Conservation (phyloP, 2,329 filamentous ascomycete genomes). For the Parasarocladium wereldwijsianum region DNA sequence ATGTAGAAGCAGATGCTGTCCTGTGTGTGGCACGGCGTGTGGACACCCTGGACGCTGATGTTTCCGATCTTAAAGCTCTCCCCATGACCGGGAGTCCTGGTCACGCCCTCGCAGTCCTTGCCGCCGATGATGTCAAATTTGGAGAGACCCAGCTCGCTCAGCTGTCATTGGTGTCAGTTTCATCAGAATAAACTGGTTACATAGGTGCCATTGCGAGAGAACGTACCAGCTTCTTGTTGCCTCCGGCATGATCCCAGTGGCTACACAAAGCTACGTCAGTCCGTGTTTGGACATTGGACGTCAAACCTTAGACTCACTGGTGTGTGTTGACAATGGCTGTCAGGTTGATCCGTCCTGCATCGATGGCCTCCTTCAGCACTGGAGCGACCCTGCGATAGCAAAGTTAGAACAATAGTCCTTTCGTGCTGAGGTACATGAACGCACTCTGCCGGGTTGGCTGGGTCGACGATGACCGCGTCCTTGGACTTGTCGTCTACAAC, state of each 20-base stretch:
- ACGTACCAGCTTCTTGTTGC: slow-evolving; percentile 67
- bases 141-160: slow-evolving; percentile 34
- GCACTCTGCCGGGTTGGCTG: slow-evolving; percentile 64
- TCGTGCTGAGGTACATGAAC: slow-evolving; percentile 13
- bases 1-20: slow-evolving; percentile 95
- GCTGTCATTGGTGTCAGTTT: too few relatives aligned
- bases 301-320: slow-evolving; percentile 61
- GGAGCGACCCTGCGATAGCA: slow-evolving; percentile 36
- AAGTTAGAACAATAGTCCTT: too few relatives aligned
- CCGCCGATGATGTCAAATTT: slow-evolving; percentile 72
- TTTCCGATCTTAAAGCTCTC: slow-evolving; percentile 70
- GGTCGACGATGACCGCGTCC: slow-evolving; percentile 67
- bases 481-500: slow-evolving; percentile 62
- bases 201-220: too few relatives aligned
- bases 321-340: slow-evolving; percentile 92
- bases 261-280: slow-evolving; percentile 30
- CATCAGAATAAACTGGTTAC: too few relatives aligned
- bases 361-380: slow-evolving; percentile 57
- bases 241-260: slow-evolving; percentile 88
- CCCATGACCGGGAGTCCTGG: slow-evolving; percentile 58
- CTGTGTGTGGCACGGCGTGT: slow-evolving; percentile 95
- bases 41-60: slow-evolving; percentile 73
- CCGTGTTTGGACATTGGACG: neutral
- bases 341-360: slow-evolving; percentile 61
- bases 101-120: slow-evolving; percentile 70